Evolutionary conservation across 2,329 filamentous ascomycete genomes (phyloP).

Genomic region (Neophaeococcomyces mojaviensis): DNA sequence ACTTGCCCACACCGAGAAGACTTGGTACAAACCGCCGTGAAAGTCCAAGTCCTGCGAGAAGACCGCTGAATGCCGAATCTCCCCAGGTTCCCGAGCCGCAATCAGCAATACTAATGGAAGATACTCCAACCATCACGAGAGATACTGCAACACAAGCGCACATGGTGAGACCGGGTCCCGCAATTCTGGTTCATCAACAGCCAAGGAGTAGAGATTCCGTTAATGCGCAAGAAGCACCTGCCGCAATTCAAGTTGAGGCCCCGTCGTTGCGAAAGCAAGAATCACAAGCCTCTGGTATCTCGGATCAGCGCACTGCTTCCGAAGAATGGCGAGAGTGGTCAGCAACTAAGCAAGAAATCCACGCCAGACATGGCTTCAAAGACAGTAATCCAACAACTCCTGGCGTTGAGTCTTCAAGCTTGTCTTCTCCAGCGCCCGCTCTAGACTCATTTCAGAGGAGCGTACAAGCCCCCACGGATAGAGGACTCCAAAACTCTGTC

Average conservation of each 20-base stretch:
- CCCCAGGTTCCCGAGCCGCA: constrained; percentile 34
- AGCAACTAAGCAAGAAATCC: constrained; percentile 11
- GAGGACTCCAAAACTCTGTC: not conserved
- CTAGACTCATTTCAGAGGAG: not conserved
- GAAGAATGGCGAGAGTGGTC: constrained; percentile 17
- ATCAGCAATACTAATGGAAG: constrained; percentile 32
- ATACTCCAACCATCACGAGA: not conserved
- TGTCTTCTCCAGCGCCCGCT: not conserved
- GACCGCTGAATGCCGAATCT: constrained; percentile 44
- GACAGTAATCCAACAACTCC: constrained; percentile 7
- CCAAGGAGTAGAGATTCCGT: not conserved
- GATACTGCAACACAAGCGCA: constrained; percentile 1
- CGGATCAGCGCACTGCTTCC: constrained; percentile 14
- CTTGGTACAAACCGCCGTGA: constrained; percentile 28
- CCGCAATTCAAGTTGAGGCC: not conserved
- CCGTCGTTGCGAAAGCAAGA: not conserved
- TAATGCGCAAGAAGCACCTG: not conserved
- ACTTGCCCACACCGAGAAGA: constrained; percentile 49
- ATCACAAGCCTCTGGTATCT: not conserved
- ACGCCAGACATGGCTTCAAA: constrained; percentile 6
- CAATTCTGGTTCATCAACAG: not conserved
- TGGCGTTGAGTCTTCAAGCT: not conserved
- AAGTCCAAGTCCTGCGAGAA: constrained; percentile 53
- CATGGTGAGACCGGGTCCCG: constrained; percentile 3
- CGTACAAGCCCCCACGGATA: not conserved